Percentiles rank a stretch among this genome's conserved stretches.
Conservation (phyloP, 108 stramenopile genomes). For the Cyclotella kingstonii region DNA sequence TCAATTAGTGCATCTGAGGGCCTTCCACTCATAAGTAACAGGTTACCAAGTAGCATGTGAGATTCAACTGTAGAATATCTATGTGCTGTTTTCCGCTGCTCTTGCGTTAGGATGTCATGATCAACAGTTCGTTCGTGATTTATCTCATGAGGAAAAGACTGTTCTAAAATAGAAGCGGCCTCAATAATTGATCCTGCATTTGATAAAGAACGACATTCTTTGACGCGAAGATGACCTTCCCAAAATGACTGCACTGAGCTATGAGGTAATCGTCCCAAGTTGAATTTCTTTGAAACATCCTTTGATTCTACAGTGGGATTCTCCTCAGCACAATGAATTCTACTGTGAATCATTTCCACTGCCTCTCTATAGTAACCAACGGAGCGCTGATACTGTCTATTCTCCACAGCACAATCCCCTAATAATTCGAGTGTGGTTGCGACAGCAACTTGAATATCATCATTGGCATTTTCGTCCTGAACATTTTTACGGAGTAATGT, state of each 20-base stretch:
- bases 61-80: constrained; percentile 42
- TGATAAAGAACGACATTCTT: constrained; percentile 74
- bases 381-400: constrained; percentile 56
- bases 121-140: neutral
- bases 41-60: constrained; percentile 68
- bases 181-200: constrained; percentile 64
- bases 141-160: constrained; percentile 44
- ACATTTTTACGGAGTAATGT: neutral
- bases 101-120: constrained; percentile 14
- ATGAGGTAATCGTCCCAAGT: neutral
- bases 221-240: constrained; percentile 56
- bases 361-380: constrained; percentile 64
- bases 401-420: constrained; percentile 64
- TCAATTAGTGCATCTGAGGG: constrained; percentile 47
- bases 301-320: neutral
- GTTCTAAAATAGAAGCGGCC: constrained; percentile 68
- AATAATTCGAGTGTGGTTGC: constrained; percentile 54
- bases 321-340: neutral
- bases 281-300: neutral
- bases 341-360: constrained; percentile 10
- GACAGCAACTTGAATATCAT: neutral
- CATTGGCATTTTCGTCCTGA: neutral
- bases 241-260: constrained; percentile 13
- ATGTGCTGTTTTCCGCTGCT: constrained; percentile 10
- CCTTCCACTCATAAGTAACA: constrained; percentile 55